Evolutionary conservation across 108 stramenopile species (phyloP).

Genomic region (Seminavis robusta): DNA sequence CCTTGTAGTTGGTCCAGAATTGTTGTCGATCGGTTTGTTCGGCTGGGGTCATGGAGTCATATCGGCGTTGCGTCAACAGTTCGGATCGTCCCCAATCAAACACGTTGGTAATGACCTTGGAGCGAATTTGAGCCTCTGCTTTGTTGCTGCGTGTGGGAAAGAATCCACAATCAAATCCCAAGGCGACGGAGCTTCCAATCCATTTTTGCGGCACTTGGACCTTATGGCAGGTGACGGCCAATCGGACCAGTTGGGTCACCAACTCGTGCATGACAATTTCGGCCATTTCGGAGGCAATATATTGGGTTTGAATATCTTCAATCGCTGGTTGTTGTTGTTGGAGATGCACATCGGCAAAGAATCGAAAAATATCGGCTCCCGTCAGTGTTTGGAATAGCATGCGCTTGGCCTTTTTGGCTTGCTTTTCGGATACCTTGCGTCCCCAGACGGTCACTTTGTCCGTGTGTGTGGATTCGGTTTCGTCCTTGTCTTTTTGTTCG

Average conservation of each 20-base stretch:
- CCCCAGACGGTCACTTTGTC: background rate
- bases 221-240: background rate
- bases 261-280: conserved; percentile 12
- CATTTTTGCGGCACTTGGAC: conserved; percentile 14
- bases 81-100: conserved; percentile 19
- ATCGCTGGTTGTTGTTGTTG: no score
- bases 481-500: background rate
- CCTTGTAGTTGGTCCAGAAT: conserved; percentile 8
- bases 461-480: background rate
- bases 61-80: background rate
- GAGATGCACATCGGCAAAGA: conserved; percentile 11
- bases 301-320: no score
- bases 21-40: background rate
- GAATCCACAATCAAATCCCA: conserved; percentile 4
- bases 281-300: conserved; percentile 1
- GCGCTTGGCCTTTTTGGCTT: conserved; percentile 1
- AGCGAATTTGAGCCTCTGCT: background rate
- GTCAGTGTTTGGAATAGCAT: conserved; percentile 1
- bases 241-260: background rate
- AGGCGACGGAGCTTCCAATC: conserved; percentile 15
- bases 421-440: background rate
- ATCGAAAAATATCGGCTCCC: background rate
- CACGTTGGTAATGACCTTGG: background rate
- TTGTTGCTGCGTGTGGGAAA: conserved; percentile 4
- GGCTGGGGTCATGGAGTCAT: background rate